phyloP scores from a whole-genome alignment of 257 asterid genomes.

The Misopates orontium region DNA sequence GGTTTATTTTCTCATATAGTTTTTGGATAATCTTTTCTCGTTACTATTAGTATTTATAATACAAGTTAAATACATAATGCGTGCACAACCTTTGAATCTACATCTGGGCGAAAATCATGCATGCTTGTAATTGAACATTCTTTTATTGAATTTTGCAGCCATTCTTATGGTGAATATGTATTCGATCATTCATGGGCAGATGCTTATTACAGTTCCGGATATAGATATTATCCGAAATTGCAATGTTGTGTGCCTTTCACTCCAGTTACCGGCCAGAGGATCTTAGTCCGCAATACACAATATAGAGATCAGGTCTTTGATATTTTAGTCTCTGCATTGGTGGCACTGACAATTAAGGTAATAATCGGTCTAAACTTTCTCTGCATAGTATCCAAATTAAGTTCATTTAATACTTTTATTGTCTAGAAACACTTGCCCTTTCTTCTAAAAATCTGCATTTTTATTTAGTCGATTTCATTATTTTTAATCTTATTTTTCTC shows the following conservation, averaged over 20 bases:
- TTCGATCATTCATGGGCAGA: constrained; percentile 99
- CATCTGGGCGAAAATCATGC: constrained; percentile 10
- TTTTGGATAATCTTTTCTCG: neutral
- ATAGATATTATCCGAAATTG: constrained; percentile 91
- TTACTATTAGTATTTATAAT: neutral
- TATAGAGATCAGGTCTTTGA: constrained; percentile 79
- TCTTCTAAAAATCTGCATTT: neutral
- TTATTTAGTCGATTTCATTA: neutral
- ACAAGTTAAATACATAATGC: constrained; percentile 5
- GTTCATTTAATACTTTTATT: constrained; percentile 18
- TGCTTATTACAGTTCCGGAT: constrained; percentile 80
- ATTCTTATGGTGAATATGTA: constrained; percentile 97
- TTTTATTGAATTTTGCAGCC: constrained; percentile 59
- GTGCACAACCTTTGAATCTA: neutral
- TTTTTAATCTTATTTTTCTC: constrained; percentile 19
- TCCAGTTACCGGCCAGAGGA: constrained; percentile 93
- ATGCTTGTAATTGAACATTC: constrained; percentile 28
- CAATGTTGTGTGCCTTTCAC: constrained; percentile 94
- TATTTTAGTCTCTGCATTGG: constrained; percentile 79
- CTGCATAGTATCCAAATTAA: neutral
- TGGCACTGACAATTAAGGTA: constrained; percentile 80
- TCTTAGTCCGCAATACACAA: constrained; percentile 72
- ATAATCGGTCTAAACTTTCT: constrained; percentile 16
- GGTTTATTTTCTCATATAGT: constrained; percentile 14
- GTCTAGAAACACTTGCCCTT: constrained; percentile 8